phyloP scores from a whole-genome alignment of 192 early-diverging fungal genomes.

The Coemansia guatemalensis region DNA sequence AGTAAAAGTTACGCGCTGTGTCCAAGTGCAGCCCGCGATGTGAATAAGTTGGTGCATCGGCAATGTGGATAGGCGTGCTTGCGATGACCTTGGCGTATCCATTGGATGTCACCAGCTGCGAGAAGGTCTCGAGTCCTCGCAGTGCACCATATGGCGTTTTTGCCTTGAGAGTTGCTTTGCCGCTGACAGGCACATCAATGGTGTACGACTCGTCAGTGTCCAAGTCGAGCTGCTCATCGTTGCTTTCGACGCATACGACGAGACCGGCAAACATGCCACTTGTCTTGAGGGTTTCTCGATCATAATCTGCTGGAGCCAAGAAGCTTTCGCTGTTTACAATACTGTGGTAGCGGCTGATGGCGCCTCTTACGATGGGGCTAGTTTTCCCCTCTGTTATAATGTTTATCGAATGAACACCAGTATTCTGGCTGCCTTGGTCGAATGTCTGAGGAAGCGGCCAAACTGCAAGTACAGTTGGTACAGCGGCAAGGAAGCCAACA shows the following conservation, averaged over 20 bases:
- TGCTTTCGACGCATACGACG: slow-evolving; percentile 23
- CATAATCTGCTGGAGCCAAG: slow-evolving; percentile 39
- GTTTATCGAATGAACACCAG: slow-evolving; percentile 19
- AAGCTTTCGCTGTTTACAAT: slow-evolving; percentile 42
- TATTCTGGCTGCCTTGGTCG: slow-evolving; percentile 35
- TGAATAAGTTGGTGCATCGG: slow-evolving; percentile 60
- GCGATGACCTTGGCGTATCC: slow-evolving; percentile 53
- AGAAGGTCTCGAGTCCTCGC: slow-evolving; percentile 70
- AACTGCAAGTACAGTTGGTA: slow-evolving; percentile 32
- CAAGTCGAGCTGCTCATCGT: slow-evolving; percentile 47
- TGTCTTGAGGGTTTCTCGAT: slow-evolving; percentile 32
- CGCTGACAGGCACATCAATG: slow-evolving; percentile 58
- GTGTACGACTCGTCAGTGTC: slow-evolving; percentile 68
- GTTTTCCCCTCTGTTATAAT: slow-evolving; percentile 20
- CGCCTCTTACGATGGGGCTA: slow-evolving; percentile 20
- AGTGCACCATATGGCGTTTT: slow-evolving; percentile 66
- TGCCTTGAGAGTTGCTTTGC: slow-evolving; percentile 58
- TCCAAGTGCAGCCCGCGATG: slow-evolving; percentile 73
- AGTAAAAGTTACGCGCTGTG: slow-evolving; percentile 67
- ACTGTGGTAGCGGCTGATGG: slow-evolving; percentile 33
- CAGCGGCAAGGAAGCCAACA: slow-evolving; percentile 34
- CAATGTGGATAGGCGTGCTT: slow-evolving; percentile 60
- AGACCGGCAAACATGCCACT: slow-evolving; percentile 28
- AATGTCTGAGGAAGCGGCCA: slow-evolving; percentile 45
- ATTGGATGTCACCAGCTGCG: slow-evolving; percentile 63